These are phyloP conservation scores for Globisporangium spiculum DNA, from an alignment of 352 stramenopile genomes.

Conservation along the genomic window DNA sequence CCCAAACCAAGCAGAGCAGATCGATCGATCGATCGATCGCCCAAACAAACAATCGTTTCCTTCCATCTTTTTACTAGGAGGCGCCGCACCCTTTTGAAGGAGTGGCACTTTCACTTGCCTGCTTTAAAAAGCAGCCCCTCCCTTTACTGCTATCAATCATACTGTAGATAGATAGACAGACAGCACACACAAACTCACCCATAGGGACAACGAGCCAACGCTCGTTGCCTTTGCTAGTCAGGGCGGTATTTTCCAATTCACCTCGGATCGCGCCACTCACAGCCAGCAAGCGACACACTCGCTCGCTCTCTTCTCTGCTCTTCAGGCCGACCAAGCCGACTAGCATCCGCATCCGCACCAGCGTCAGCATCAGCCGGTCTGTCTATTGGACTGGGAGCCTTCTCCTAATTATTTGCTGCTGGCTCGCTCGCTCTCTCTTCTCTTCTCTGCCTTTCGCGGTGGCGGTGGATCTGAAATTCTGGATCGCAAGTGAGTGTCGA, in stretches of 20 bases:
- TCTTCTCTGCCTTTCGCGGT: background rate
- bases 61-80: conserved; percentile 6
- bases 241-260: conserved; percentile 11
- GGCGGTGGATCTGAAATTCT: conserved; percentile 1
- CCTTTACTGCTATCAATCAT: no score
- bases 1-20: no score
- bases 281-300: background rate
- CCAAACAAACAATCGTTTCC: background rate
- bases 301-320: background rate
- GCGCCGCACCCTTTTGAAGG: background rate
- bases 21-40: background rate
- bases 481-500: conserved; percentile 5
- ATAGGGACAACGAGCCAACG: no score
- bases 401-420: background rate
- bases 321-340: background rate
- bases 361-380: background rate
- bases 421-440: background rate
- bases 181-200: background rate
- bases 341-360: no score
- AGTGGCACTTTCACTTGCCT: background rate
- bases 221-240: background rate
- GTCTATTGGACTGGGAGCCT: background rate
- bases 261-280: background rate
- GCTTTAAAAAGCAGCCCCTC: background rate
- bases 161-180: background rate